Conservation (phyloP, 768 basidiomycete genomes). For the Chlorophyllum brunneum region DNA sequence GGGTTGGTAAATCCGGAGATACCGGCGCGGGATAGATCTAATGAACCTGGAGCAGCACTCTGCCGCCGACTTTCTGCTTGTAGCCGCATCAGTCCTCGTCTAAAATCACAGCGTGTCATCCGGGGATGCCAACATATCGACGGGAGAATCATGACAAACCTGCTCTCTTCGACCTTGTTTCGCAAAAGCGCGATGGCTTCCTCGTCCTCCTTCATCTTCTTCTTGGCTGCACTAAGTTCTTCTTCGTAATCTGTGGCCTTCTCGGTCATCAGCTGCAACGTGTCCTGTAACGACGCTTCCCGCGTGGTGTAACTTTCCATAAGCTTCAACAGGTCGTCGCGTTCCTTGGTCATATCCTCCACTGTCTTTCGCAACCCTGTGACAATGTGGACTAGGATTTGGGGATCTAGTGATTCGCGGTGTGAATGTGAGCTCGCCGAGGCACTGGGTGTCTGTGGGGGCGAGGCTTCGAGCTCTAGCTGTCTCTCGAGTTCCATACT, state of each 20-base stretch:
- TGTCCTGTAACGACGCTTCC: slow-evolving; percentile 61
- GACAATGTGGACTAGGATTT: slow-evolving; percentile 73
- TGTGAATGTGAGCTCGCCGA: slow-evolving; percentile 17
- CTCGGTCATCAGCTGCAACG: slow-evolving; percentile 60
- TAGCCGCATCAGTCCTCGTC: slow-evolving; percentile 83
- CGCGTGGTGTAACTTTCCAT: slow-evolving; percentile 47
- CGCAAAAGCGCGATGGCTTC: slow-evolving; percentile 73
- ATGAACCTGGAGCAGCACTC: slow-evolving; percentile 44
- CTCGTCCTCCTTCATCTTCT: slow-evolving; percentile 65
- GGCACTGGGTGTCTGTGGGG: slow-evolving; percentile 34
- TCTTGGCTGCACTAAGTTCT: slow-evolving; percentile 46
- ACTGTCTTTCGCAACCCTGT: slow-evolving; percentile 68
- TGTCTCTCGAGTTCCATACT: slow-evolving; percentile 77
- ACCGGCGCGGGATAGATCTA: slow-evolving; percentile 49
- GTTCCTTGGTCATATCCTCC: slow-evolving; percentile 61
- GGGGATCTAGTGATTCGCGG: slow-evolving; percentile 61
- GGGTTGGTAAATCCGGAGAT: slow-evolving; percentile 36
- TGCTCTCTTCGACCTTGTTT: slow-evolving; percentile 84
- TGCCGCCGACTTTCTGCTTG: slow-evolving; percentile 73
- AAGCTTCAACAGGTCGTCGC: slow-evolving; percentile 58
- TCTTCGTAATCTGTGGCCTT: slow-evolving; percentile 58
- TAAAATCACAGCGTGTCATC: slow-evolving; percentile 24
- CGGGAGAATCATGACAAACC: slow-evolving; percentile 41
- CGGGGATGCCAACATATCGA: too few species aligned
- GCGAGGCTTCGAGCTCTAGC: slow-evolving; percentile 62